Conservation (phyloP, 257 asterid genomes). For the Vinca minor region DNA sequence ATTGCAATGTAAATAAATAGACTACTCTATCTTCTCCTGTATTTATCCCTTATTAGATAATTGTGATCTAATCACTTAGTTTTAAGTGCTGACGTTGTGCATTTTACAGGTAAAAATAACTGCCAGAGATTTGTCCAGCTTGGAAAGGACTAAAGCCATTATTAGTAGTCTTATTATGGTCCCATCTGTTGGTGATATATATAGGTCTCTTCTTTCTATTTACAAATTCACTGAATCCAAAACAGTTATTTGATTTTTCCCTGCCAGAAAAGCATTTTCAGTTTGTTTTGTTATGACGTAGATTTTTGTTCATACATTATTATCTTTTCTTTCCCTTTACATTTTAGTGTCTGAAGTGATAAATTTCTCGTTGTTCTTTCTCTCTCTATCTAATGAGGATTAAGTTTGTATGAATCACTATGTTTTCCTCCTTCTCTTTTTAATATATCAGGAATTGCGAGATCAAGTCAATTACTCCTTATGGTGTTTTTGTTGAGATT, state of each 20-base stretch:
- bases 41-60: constrained; percentile 3
- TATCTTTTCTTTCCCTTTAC: not conserved
- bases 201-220: constrained; percentile 42
- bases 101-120: constrained; percentile 72
- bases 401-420: not conserved
- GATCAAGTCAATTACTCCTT: constrained; percentile 80
- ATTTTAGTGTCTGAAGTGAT: not conserved
- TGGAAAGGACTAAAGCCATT: constrained; percentile 78
- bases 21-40: constrained; percentile 4
- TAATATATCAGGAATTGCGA: constrained; percentile 67
- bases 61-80: no score
- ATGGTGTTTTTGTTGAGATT: constrained; percentile 87
- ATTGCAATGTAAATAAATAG: constrained; percentile 2
- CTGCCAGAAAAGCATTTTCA: not conserved
- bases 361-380: not conserved
- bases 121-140: constrained; percentile 62
- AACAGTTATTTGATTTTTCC: not conserved
- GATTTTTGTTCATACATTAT: not conserved
- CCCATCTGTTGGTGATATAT: constrained; percentile 80
- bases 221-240: not conserved
- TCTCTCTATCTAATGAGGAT: not conserved
- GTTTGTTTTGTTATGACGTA: not conserved
- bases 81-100: constrained; percentile 6
- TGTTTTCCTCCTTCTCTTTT: not conserved
- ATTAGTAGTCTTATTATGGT: constrained; percentile 70